Percentiles rank a stretch among this genome's conserved stretches.
phyloP scores from a whole-genome alignment of 805 yeast species.

The Tetrapisispora taiwanensis region DNA sequence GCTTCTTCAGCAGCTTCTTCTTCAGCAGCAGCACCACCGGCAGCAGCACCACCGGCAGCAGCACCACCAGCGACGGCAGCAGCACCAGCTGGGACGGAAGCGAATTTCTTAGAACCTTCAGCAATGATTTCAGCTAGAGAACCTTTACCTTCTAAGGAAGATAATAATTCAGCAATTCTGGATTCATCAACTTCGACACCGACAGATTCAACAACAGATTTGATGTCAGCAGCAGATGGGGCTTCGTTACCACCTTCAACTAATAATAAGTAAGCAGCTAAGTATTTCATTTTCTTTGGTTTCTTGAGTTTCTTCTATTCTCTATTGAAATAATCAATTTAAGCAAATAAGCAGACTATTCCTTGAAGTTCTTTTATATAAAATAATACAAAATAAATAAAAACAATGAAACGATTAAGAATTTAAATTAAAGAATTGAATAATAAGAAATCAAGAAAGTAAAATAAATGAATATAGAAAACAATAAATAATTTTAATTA shows the following conservation, averaged over 20 bases:
- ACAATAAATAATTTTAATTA: background rate
- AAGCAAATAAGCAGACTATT: conserved; percentile 32
- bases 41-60: conserved; percentile 5
- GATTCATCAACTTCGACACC: conserved; percentile 76
- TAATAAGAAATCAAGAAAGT: background rate
- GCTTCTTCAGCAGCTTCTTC: conserved; percentile 46
- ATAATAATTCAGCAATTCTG: conserved; percentile 58
- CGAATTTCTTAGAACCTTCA: conserved; percentile 71
- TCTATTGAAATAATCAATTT: conserved; percentile 29
- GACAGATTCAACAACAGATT: conserved; percentile 60
- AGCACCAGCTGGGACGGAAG: conserved; percentile 75
- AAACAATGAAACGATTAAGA: too few relatives aligned
- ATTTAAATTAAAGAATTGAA: too few relatives aligned
- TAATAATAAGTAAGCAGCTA: conserved; percentile 88
- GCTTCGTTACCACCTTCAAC: conserved; percentile 78
- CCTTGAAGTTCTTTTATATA: conserved; percentile 17
- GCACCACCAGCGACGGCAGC: conserved; percentile 5
- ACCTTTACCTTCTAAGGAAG: conserved; percentile 65
- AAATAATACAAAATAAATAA: conserved; percentile 1
- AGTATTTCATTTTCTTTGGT: conserved; percentile 56
- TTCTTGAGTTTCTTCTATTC: conserved; percentile 5
- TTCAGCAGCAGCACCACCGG: conserved; percentile 35
- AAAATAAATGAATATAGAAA: background rate
- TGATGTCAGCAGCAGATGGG: conserved; percentile 71
- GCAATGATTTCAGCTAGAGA: conserved; percentile 60